phyloP scores from a whole-genome alignment of 345 rosid genomes.

The Triadica sebifera region DNA sequence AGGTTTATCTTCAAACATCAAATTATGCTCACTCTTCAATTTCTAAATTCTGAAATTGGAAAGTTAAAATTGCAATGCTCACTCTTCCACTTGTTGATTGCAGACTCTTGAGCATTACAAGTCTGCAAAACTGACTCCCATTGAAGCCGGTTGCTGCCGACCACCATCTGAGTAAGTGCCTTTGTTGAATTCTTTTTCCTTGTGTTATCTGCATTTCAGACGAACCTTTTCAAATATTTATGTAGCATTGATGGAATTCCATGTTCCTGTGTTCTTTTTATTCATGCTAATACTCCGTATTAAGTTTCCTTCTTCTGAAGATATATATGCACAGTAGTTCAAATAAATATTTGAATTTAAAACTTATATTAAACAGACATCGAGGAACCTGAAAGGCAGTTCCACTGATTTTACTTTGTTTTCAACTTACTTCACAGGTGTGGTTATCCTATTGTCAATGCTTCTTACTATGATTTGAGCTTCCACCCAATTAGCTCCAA shows the following conservation, averaged over 20 bases:
- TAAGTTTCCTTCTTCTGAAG: not conserved
- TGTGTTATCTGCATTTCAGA: not conserved
- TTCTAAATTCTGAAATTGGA: conserved; percentile 15
- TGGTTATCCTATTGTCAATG: conserved; percentile 78
- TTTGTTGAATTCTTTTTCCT: not conserved
- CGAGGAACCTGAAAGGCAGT: not conserved
- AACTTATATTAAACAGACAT: not conserved
- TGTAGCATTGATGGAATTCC: not conserved
- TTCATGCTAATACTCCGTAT: not conserved
- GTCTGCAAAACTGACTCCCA: conserved; percentile 66
- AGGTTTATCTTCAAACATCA: conserved; percentile 39
- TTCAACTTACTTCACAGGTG: conserved; percentile 46
- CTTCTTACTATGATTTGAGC: conserved; percentile 79
- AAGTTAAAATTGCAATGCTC: conserved; percentile 4
- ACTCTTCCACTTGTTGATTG: conserved; percentile 20
- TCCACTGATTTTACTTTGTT: not conserved
- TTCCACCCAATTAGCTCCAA: conserved; percentile 78
- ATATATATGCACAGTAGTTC: not conserved
- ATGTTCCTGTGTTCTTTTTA: not conserved
- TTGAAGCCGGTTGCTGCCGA: conserved; percentile 93
- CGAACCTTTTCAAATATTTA: not conserved
- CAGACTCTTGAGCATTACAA: conserved; percentile 71
- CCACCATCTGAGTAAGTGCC: conserved; percentile 82
- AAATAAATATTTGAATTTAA: not conserved
- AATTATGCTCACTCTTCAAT: conserved; percentile 4